These are phyloP conservation scores for Rhynchospora breviuscula DNA, from an alignment of 176 grass and related monocot genomes.

Conservation along the genomic window DNA sequence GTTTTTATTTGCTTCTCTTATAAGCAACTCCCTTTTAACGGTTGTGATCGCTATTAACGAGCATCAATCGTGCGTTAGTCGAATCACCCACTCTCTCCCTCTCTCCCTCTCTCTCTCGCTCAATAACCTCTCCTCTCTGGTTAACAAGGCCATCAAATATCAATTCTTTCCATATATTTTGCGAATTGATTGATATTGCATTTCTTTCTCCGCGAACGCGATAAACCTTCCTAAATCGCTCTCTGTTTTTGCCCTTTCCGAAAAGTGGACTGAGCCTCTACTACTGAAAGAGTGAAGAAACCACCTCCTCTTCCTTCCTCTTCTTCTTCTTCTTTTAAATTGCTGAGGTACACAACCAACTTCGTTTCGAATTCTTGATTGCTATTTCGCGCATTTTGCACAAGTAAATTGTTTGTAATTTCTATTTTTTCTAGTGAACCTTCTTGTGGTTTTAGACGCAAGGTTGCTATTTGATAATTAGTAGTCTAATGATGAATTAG, in stretches of 20 bases:
- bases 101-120: conserved; percentile 5
- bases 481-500: not conserved
- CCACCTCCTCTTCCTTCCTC: not conserved
- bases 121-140: not conserved
- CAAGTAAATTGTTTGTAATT: no score
- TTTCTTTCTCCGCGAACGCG: not conserved
- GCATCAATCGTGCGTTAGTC: not conserved
- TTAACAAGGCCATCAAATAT: not conserved
- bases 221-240: not conserved
- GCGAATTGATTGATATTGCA: not conserved
- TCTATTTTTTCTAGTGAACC: no score
- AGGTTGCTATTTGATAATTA: not conserved
- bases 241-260: not conserved
- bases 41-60: not conserved
- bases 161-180: not conserved
- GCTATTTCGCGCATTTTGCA: not conserved
- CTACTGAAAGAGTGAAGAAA: not conserved
- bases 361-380: not conserved
- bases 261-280: not conserved
- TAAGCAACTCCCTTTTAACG: not conserved
- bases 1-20: not conserved
- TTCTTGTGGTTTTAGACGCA: not conserved
- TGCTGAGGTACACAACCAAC: not conserved
- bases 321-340: not conserved
- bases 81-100: not conserved